Base-by-base conservation (phyloP, 768 basidiomycete genomes). In the Pseudohyphozyma bogoriensis region DNA sequence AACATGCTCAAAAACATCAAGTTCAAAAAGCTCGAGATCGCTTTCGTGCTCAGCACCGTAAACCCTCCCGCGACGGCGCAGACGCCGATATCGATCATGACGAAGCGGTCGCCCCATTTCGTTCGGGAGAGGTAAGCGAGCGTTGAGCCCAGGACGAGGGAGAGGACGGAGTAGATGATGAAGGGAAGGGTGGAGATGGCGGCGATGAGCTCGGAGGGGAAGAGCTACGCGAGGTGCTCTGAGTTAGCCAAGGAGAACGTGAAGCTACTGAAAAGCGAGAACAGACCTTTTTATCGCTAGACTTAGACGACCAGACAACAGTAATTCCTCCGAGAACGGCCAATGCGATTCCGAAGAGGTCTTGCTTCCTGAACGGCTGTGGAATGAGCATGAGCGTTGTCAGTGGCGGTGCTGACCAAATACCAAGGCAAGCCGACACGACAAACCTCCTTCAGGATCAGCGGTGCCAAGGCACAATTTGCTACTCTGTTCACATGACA, bases 11-110 rank as follows among this genome's bases (percentile, higher is more conserved):
- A 75, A 79, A 87, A 86, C 71, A 86, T 78, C 65, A 82, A 77
- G 32, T 88, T 88, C 50, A 97, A 75, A 26, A 99, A 77, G 0
- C 85, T 88, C 18, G 90, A 91, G 45, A 93, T 73, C 0, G 87
- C 93, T 71, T 99, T 97, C 12, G 93, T 96, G 1, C 87, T 82
- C 3, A 99, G 77, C 0, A 97, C 93, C 5, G 92, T 93, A 73
- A 90, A 96, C 4, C 87, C 89, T n/a, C 72, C 72, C 16, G 66
- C 67, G 2, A 91, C 73, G 16, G 89, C 89, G 74, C 89, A 92
- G 28, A 92, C 71, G 0, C 87, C 87, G 20, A 97, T 79, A 74
- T 99, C 92, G 54, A 97, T 79, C 62, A 85, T 82, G 8, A 95
- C 86, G 73, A 79, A 83, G 24, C 75, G 77, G 65, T 78, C 79